Base-by-base conservation (phyloP, 495 filamentous ascomycete genomes). In the Penicillium robsamsonii region DNA sequence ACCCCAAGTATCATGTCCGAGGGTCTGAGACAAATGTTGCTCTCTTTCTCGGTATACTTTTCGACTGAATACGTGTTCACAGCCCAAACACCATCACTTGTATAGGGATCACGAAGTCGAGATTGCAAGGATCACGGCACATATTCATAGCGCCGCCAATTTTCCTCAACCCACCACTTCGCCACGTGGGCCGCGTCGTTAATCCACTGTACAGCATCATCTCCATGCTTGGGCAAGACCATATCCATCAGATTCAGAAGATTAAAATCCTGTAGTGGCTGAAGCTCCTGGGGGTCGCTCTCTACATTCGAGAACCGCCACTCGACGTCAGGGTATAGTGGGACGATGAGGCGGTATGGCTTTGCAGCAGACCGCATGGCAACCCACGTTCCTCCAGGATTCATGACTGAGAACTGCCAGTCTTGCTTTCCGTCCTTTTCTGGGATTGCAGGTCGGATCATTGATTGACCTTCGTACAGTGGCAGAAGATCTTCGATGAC, bases 401-500 rank as follows among this genome's bases (percentile, higher is more conserved):
- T 78, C 52, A 76, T 69, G 42, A 73, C 68, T n/a, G 70, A 70
- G 58, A 75, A 75, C 30, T 76, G 71, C 74, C 74, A 78, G 50
- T 70, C 63, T 8, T 48, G 60, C 18, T 57, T 58, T 30, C 55
- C 63, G 17, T 63, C 54, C 9, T 60, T 56, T 25, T 57, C 51
- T 18, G 65, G 62, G 3, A 65, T 49, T 9, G 60, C 52, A 3
- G 64, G 62, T 11, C 75, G 72, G 55, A 78, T 70, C 40, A 78
- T 69, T 0, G 72, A 75, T 50, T 78, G 75, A 24, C 72, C 75
- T 68, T 78, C 72, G 54, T 76, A 78, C 9, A 75, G 60, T 13
- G 69, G 68, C n/a, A 75, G 64, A 10, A 78, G 62, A 24, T 72
- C 64, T 22, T 62, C 60, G 46, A 72, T 66, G 18, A 66, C 66